Evolutionary conservation across 2,329 filamentous ascomycete species (phyloP).

Genomic region (Hymenoscyphus occultus): DNA sequence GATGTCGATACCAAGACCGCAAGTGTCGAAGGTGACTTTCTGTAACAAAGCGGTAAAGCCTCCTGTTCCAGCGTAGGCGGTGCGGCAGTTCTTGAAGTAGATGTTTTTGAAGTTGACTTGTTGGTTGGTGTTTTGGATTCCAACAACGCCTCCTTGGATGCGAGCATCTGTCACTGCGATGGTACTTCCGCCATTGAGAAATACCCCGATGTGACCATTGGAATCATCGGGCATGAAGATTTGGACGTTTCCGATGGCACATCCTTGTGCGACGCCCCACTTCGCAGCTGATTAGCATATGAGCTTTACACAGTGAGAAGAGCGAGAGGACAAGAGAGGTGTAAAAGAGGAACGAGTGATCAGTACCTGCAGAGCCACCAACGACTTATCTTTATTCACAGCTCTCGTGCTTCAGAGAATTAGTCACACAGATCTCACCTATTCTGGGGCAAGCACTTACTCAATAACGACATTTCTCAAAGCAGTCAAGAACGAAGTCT

Average conservation of each 20-base stretch:
- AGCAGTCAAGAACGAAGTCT: neutral
- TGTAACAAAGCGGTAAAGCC: conserved; percentile 9
- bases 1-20: conserved; percentile 28
- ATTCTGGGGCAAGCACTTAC: neutral
- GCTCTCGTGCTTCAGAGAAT: neutral
- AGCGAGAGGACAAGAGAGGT: neutral
- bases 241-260: conserved; percentile 35
- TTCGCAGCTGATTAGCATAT: conserved; percentile 24
- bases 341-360: neutral
- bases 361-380: neutral
- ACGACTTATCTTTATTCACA: neutral
- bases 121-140: conserved; percentile 60
- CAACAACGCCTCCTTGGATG: conserved; percentile 46
- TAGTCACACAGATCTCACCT: neutral
- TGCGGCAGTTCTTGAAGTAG: conserved; percentile 33
- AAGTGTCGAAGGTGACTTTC: conserved; percentile 29
- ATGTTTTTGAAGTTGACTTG: conserved; percentile 51
- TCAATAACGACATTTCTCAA: neutral
- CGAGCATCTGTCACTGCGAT: neutral
- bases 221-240: conserved; percentile 36
- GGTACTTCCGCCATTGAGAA: conserved; percentile 9
- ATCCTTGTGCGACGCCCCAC: conserved; percentile 38
- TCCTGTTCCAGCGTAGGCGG: neutral
- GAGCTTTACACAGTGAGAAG: neutral
- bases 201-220: conserved; percentile 31